A percentile compares a stretch with the other conserved stretches of the same genome.
Conservation (phyloP, 768 basidiomycete species). For the Exidia glandulosa region DNA sequence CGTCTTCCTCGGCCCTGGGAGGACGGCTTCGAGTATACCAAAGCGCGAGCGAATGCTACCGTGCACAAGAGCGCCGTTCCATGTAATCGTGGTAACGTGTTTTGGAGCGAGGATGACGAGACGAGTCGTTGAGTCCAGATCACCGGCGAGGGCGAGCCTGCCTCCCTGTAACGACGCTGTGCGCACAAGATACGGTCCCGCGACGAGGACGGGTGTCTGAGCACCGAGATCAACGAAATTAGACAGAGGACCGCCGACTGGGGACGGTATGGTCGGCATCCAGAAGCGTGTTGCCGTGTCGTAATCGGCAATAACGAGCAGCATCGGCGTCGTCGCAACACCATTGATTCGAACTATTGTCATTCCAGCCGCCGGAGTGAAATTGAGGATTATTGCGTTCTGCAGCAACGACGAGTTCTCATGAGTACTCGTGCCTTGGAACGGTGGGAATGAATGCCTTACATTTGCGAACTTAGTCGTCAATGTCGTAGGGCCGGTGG, state of each 20-base stretch:
- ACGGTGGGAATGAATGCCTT: not conserved
- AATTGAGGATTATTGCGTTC: conserved; percentile 8
- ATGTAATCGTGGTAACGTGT: conserved; percentile 10
- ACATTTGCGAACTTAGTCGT: not conserved
- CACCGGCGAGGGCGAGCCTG: conserved; percentile 15
- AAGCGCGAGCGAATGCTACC: conserved; percentile 2
- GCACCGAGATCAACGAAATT: conserved; percentile 1
- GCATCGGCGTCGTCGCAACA: conserved; percentile 6
- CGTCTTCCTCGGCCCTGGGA: conserved; percentile 3
- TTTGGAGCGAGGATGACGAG: conserved; percentile 13
- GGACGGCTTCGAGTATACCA: conserved; percentile 6
- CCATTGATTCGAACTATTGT: not conserved
- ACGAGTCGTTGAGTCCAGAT: conserved; percentile 14
- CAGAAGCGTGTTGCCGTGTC: conserved; percentile 15
- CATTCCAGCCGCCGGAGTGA: conserved; percentile 6
- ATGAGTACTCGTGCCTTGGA: no score
- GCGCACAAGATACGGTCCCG: conserved; percentile 24
- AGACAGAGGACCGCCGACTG: conserved; percentile 12
- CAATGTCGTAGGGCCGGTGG: not conserved
- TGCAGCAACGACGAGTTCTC: conserved; percentile 4
- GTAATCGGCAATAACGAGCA: conserved; percentile 14
- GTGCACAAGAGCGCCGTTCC: conserved; percentile 16
- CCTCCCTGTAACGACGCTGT: conserved; percentile 11
- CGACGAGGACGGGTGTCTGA: conserved; percentile 12
- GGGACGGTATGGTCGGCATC: conserved; percentile 10